Conservation (phyloP, 1,284 basidiomycete genomes). For the Baeospora myosura region DNA sequence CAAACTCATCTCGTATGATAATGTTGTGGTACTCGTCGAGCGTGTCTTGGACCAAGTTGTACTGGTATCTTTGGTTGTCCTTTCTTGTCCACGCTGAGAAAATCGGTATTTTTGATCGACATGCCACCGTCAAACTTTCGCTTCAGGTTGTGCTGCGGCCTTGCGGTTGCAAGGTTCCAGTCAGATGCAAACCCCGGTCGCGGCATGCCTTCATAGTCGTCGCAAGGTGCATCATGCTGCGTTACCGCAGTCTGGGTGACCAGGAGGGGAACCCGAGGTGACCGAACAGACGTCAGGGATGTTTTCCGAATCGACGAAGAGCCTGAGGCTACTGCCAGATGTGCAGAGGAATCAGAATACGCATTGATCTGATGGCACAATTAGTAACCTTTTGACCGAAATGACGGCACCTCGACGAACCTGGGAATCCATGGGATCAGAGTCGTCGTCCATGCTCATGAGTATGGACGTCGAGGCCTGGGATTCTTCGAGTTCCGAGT, state of each 20-base stretch:
- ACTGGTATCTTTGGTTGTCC: slow-evolving; percentile 13
- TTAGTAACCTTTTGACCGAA: no score
- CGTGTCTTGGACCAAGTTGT: slow-evolving; percentile 16
- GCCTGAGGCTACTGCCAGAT: background rate
- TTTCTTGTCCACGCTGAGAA: slow-evolving; percentile 14
- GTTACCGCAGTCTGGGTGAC: background rate
- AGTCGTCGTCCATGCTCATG: no score
- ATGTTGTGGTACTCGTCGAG: slow-evolving; percentile 11
- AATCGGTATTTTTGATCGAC: slow-evolving; percentile 3
- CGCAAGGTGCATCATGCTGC: background rate
- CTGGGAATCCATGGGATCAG: no score
- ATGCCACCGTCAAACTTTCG: slow-evolving; percentile 11
- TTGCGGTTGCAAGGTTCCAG: no score
- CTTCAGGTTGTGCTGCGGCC: no score
- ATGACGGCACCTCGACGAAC: no score
- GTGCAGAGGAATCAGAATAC: background rate
- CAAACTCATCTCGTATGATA: background rate
- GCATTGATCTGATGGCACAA: no score
- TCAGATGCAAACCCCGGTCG: slow-evolving; percentile 16
- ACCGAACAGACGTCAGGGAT: slow-evolving; percentile 4
- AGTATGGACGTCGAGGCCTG: background rate
- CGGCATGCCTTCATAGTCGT: slow-evolving; percentile 16
- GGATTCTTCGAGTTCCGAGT: background rate
- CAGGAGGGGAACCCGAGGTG: slow-evolving; percentile 1
- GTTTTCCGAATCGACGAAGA: slow-evolving; percentile 5